Evolutionary conservation across 306 rosid genomes (phyloP), one percentile per base, ranked within the genome.

Genomic region (Hippophae tibetana): DNA sequence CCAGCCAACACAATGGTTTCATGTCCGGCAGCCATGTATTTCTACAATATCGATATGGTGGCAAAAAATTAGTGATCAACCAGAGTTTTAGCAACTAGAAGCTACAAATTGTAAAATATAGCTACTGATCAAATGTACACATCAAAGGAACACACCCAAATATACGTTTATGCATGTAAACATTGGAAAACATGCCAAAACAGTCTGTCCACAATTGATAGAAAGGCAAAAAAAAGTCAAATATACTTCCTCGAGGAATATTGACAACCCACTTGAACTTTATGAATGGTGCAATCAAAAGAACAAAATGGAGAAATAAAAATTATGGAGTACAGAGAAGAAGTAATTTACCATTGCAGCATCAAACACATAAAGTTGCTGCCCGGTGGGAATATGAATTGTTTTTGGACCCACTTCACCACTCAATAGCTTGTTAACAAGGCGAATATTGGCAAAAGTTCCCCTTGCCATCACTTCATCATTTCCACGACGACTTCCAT

Each of bases 391-490:
- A 75, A 89, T 60, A 59, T 86, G 94, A 74, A 89, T 63, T 49
- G 97, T 89, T 74, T 71, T 86, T 40, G 95, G 86, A 11, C 97
- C 95, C 45, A 85, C 96, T 78, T 87, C 96, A 42, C 96, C 96
- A 42, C 85, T 83, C 76, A 90, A 72, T 58, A 90, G 92, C 81
- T 90, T 90, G 84, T 87, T 85, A 59, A 90, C 96, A 58, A 90
- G 55, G 64, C 95, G 95, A 52, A 87, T 90, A 71, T 90, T 85
- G 52, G 92, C 95, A 79, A 90, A 90, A 53, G 98, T 90, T 69
- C 98, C 98, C 47, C 98, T 78, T 42, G 89, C 96, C 98, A 90
- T 90, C 60, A 90, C 76, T 71, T 90, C 98, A 74, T 87, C 98
- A 73, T 90, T 90, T 54, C 96, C 98, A 47, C 92, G 87, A 10